These are phyloP conservation scores for Dipteronia dyeriana DNA, from an alignment of 345 rosid genomes.

Conservation along the genomic window DNA sequence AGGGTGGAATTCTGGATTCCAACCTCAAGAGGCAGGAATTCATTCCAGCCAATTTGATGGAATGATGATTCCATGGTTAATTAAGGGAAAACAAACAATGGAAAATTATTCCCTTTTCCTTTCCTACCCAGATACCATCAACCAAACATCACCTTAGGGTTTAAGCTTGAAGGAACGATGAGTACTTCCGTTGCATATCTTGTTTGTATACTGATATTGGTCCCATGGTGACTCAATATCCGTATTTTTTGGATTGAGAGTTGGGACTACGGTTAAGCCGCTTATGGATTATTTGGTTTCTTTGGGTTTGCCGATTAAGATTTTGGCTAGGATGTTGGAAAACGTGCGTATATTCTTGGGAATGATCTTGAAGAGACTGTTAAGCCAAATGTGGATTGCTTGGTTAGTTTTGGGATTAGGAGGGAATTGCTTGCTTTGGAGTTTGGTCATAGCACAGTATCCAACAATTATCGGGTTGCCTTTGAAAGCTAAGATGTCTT, in stretches of 20 bases:
- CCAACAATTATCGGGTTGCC: conserved; percentile 84
- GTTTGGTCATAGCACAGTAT: conserved; percentile 72
- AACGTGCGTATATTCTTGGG: conserved; percentile 79
- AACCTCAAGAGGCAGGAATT: no score
- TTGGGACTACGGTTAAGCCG: conserved; percentile 84
- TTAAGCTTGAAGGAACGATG: conserved; percentile 92
- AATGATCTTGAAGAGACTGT: conserved; percentile 86
- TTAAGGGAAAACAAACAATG: no score
- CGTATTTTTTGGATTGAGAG: conserved; percentile 86
- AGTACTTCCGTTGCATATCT: conserved; percentile 92
- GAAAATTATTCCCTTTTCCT: no score
- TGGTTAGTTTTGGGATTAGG: conserved; percentile 77
- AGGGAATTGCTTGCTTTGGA: conserved; percentile 57
- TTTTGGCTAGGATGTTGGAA: conserved; percentile 86
- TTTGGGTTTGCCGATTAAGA: conserved; percentile 73
- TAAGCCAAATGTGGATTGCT: conserved; percentile 79
- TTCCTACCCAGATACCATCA: conserved; percentile 28
- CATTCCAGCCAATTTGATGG: no score
- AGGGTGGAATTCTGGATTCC: no score
- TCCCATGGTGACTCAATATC: conserved; percentile 93
- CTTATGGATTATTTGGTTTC: conserved; percentile 75
- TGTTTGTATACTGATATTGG: conserved; percentile 89
- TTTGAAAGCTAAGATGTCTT: conserved; percentile 82
- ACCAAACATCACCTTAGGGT: conserved; percentile 44
- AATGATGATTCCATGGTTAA: conserved; percentile 24